Conservation (phyloP, 192 early-diverging fungal species). For the Coemansia sp. region DNA sequence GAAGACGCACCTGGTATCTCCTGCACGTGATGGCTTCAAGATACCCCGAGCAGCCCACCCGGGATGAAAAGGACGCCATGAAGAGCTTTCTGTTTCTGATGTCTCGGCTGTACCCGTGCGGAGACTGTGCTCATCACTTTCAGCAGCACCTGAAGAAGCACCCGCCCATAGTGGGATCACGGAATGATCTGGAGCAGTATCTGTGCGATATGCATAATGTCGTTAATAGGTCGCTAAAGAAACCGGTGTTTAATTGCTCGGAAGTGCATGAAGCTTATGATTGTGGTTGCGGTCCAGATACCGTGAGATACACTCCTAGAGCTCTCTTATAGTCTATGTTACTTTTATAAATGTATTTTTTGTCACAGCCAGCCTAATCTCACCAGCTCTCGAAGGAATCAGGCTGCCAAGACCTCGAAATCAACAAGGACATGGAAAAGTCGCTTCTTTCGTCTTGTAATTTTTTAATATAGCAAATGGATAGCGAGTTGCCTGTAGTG, state of each 20-base stretch:
- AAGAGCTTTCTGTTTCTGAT: conserved; percentile 79
- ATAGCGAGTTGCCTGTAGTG: background rate
- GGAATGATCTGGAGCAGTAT: conserved; percentile 77
- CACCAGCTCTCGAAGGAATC: background rate
- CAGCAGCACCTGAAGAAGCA: conserved; percentile 68
- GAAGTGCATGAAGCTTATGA: conserved; percentile 73
- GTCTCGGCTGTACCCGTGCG: conserved; percentile 90
- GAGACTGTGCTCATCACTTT: conserved; percentile 93
- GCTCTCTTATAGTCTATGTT: background rate
- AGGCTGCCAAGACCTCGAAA: no score
- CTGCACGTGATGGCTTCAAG: conserved; percentile 89
- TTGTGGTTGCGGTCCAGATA: conserved; percentile 75
- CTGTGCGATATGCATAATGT: conserved; percentile 87
- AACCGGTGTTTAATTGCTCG: conserved; percentile 79
- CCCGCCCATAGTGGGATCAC: conserved; percentile 75
- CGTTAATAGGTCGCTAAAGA: conserved; percentile 82
- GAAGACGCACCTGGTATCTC: conserved; percentile 85
- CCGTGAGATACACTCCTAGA: conserved; percentile 38
- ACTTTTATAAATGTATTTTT: background rate
- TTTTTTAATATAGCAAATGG: background rate
- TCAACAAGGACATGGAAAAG: no score
- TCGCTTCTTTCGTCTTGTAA: no score
- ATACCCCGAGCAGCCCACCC: conserved; percentile 77
- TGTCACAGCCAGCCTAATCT: background rate
- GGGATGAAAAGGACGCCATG: conserved; percentile 72